Base-by-base conservation (phyloP, 2,329 filamentous ascomycete genomes). In the Kalaharituber pfeilii region DNA sequence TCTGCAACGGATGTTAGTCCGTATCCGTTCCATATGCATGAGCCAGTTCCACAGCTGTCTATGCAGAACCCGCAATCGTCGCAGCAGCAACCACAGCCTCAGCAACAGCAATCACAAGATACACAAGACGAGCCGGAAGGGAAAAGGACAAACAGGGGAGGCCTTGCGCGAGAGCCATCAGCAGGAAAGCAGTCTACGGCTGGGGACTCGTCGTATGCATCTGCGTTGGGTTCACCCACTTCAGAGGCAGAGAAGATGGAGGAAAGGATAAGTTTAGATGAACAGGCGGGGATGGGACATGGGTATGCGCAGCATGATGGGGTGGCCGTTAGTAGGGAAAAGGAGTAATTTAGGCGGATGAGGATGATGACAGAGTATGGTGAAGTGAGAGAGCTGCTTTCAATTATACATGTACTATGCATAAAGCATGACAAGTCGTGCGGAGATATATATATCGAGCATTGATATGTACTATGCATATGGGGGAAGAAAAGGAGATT, bases 191-290 rank as follows among this genome's bases (percentile, higher is more conserved):
- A 47, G 22, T 22, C 18, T 24, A 56, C 53, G 7, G 57, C 56
- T 1, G 51, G 45, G n/a, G 57, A 59, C 42, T 57, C 55, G 30
- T 55, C 52, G 18, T 59, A 59, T 49, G 57, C 57, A 5, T 53
- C 50, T n/a, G 57, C 57, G 9, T 47, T 59, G 26, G 57, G 57
- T 2, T 57, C 56, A 1, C 57, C 57, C 5, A 52, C 53, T 15
- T 50, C 51, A 5, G 52, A 54, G 13, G 47, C 28, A 9, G 56
- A 50, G 42, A 25, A 47, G 22, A 22, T 15, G 8, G 26, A 9
- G 8, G 33, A 6, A 9, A 26, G 39, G 18, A 36, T 25, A 2
- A 52, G 20, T 15, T 3, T 26, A 28, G 50, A 53, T 18, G 53
- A 24, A 22, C 52, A 28, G 15, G 45, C 51, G 29, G 44, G 26